phyloP scores from a whole-genome alignment of 2,329 filamentous ascomycete genomes.

The Diaporthe longicolla region DNA sequence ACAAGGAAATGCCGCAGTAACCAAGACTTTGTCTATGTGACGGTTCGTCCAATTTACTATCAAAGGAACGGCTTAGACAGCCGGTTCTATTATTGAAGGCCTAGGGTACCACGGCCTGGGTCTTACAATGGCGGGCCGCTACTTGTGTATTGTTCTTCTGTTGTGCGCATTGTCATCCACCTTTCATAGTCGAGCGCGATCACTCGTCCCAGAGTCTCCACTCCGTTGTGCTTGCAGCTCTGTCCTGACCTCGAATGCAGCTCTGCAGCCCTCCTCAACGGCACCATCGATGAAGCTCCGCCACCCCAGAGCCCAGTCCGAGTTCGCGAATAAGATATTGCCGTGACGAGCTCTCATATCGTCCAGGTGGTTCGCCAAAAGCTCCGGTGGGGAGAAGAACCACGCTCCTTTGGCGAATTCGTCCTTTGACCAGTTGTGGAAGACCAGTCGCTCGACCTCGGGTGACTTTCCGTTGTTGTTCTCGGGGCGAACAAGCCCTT shows the following conservation, averaged over 20 bases:
- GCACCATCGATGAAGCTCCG: slow-evolving; percentile 64
- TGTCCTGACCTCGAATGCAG: background rate
- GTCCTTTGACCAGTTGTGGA: slow-evolving; percentile 15
- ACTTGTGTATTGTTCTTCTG: background rate
- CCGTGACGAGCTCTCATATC: slow-evolving; percentile 51
- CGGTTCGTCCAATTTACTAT: no score
- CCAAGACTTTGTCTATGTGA: background rate
- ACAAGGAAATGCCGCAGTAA: background rate
- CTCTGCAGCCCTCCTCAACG: slow-evolving; percentile 18
- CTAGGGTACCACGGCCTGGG: background rate
- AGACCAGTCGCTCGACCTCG: slow-evolving; percentile 5
- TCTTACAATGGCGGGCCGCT: background rate
- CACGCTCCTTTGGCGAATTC: slow-evolving; percentile 41
- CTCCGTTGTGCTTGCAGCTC: background rate
- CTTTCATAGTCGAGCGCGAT: background rate
- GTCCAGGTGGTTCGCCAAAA: background rate
- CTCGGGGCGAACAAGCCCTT: slow-evolving; percentile 1
- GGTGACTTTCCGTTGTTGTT: slow-evolving; percentile 2
- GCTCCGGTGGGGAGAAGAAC: background rate
- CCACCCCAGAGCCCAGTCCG: slow-evolving; percentile 65
- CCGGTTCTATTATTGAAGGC: background rate
- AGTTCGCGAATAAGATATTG: slow-evolving; percentile 61
- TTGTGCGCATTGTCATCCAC: background rate
- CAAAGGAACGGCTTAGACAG: background rate
- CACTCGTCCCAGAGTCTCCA: background rate